Base-by-base conservation (phyloP, 1,139 yeast species). In the Scheffersomyces cryptocercus region DNA sequence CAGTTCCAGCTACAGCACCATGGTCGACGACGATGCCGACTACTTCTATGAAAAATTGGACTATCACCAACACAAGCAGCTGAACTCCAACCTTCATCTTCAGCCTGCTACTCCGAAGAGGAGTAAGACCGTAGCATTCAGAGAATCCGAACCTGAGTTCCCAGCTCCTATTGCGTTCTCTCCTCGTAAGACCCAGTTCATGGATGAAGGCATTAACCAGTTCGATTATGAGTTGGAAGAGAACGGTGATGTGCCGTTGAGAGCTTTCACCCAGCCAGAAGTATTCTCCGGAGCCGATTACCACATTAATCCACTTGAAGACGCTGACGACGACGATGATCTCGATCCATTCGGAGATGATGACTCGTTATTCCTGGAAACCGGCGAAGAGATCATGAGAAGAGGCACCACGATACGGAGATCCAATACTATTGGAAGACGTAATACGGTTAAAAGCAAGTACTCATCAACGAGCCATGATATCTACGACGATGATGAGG, bases 261-360 rank as follows among this genome's bases (percentile, higher is more conserved):
- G 63, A 39, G 64, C 67, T 3, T 58, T 53, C 49, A 53, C 62
- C 37, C 52, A 53, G 42, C 38, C 54, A 50, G 46, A 61, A 49
- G 59, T 65, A 5, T 70, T 64, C 44, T 50, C 61, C 10, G 77
- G 77, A 12, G 77, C 71, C 32, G 68, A 74, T 51, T 74, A 74
- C 51, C 58, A 61, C 55, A 65, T 73, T 33, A 74, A 74, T 50
- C 68, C 73, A 12, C 54, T 74, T 40, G 67, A 70, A 51, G 78
- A 73, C 46, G 73, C 75, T 7, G 69, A 65, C 36, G 69, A 61
- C 20, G 71, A 61, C 40, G 69, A 63, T 15, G 72, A 62, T 40
- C 53, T 67, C 43, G 77, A 73, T 50, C 77, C 78, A 0, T 73
- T 73, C 52, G 77, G 75, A 35, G 78, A 73, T 48, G 77, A 70